Percentiles rank a stretch among this genome's conserved stretches.
phyloP scores from a whole-genome alignment of 2,329 filamentous ascomycete genomes.

The Scortechinia acanthostroma region DNA sequence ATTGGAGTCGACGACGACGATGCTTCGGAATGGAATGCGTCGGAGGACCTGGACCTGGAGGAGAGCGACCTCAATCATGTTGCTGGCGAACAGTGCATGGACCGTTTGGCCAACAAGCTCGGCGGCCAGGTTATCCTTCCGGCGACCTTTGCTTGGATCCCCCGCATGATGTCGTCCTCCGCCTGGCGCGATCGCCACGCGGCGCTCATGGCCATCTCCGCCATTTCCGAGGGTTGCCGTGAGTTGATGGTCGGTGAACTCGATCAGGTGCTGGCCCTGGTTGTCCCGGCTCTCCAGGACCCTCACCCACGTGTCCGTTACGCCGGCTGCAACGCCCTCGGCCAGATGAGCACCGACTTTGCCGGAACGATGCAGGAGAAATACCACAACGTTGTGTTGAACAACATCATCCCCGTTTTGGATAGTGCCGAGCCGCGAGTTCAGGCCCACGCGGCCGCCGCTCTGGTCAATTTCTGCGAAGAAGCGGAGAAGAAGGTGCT shows the following conservation, averaged over 20 bases:
- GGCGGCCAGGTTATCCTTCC: constrained; percentile 87
- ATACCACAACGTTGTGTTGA: constrained; percentile 80
- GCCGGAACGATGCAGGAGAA: constrained; percentile 96
- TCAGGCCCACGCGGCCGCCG: constrained; percentile 94
- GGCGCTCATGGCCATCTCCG: constrained; percentile 95
- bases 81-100: constrained; percentile 96
- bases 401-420: constrained; percentile 85
- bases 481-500: constrained; percentile 88
- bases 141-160: constrained; percentile 93
- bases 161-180: constrained; percentile 91
- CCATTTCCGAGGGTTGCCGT: constrained; percentile 93
- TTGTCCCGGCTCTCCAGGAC: constrained; percentile 85
- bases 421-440: constrained; percentile 86
- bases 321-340: constrained; percentile 96
- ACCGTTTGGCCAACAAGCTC: constrained; percentile 91
- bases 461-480: constrained; percentile 97
- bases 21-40: constrained; percentile 83
- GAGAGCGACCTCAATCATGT: constrained; percentile 97
- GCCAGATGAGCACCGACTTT: constrained; percentile 99
- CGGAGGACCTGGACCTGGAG: constrained; percentile 89
- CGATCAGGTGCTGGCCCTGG: constrained; percentile 85
- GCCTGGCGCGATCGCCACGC: constrained; percentile 94
- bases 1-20: constrained; percentile 91
- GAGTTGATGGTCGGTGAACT: constrained; percentile 93
- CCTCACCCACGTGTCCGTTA: constrained; percentile 89